Conservation (phyloP, 768 basidiomycete genomes). For the Hemileccinum impolitum region DNA sequence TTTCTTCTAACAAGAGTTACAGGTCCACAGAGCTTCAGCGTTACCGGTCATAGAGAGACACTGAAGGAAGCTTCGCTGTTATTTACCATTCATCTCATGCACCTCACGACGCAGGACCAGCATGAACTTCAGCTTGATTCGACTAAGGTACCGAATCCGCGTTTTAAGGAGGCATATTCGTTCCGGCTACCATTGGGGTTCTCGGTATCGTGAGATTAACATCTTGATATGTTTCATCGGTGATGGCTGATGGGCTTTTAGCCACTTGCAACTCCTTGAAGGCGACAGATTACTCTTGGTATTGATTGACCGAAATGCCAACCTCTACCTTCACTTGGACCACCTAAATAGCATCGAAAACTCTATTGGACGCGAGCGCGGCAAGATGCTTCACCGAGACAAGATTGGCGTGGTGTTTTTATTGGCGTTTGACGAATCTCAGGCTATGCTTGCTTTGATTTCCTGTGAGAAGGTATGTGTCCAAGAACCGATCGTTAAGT, state of each 20-base stretch:
- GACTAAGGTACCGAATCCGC: conserved; percentile 19
- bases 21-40: conserved; percentile 16
- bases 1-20: background rate
- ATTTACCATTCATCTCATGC: conserved; percentile 28
- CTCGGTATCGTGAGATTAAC: conserved; percentile 21
- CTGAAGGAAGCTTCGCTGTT: conserved; percentile 19
- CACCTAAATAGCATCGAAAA: conserved; percentile 28
- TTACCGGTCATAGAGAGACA: conserved; percentile 18
- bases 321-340: conserved; percentile 40
- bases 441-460: conserved; percentile 46
- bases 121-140: conserved; percentile 29
- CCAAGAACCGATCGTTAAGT: background rate
- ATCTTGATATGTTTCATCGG: background rate
- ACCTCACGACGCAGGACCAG: conserved; percentile 28
- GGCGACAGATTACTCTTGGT: conserved; percentile 40
- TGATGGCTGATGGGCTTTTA: conserved; percentile 7
- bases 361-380: conserved; percentile 30
- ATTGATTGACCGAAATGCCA: conserved; percentile 30
- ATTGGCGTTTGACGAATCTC: conserved; percentile 51
- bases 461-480: conserved; percentile 39
- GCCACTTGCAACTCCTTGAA: conserved; percentile 40
- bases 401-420: conserved; percentile 46
- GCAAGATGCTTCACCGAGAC: conserved; percentile 39
- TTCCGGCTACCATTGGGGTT: conserved; percentile 23
- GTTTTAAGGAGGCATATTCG: conserved; percentile 24